Evolutionary conservation across 2,329 filamentous ascomycete genomes (phyloP), one percentile per base, ranked within the genome.

Genomic region (Taxawa tesnikishii): DNA sequence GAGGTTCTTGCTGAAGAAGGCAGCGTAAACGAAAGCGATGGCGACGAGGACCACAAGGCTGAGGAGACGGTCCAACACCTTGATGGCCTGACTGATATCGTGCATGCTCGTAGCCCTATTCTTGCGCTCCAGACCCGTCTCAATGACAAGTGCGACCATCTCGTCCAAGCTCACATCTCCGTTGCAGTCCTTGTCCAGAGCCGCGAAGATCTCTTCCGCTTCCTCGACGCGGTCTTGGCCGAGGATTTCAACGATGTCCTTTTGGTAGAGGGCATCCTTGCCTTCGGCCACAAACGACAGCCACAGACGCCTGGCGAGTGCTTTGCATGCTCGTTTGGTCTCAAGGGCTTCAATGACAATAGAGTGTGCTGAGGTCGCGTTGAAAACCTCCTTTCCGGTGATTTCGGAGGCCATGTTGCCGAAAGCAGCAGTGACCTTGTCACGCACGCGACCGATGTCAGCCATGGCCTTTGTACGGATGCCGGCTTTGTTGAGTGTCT

Each of bases 341-440:
- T 53, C 48, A 8, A 51, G 39, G 6, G 48, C 48, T 30, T 44
- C 43, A 15, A 49, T 31, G 17, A 53, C 48, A 18, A 48, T 43
- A 3, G 40, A 43, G 37, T 47, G 48, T 4, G 43, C 47, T 11
- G 41, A 45, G 13, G 34, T 48, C 1, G 44, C 38, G 18, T 36
- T 87, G 60, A 88, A 85, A 19, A 88, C 75, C 45, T 87, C 70
- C 59, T 85, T 87, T 40, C 84, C 84, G 0, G 83, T 85, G 40
- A 92, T 83, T 49, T 92, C 84, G 3, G 80, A 80, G 2, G 83
- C 83, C 34, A 92, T 71, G 48, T 85, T 84, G 16, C 84, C 84
- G 54, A 92, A 83, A 1, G 77, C 79, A 1, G 81, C 82, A 0
- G 83, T 87, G 34, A 90, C 72, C 57, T 87, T 90, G 63, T 84